Conservation (phyloP, 2,329 filamentous ascomycete genomes). For the Chalaropsis thielavioides region DNA sequence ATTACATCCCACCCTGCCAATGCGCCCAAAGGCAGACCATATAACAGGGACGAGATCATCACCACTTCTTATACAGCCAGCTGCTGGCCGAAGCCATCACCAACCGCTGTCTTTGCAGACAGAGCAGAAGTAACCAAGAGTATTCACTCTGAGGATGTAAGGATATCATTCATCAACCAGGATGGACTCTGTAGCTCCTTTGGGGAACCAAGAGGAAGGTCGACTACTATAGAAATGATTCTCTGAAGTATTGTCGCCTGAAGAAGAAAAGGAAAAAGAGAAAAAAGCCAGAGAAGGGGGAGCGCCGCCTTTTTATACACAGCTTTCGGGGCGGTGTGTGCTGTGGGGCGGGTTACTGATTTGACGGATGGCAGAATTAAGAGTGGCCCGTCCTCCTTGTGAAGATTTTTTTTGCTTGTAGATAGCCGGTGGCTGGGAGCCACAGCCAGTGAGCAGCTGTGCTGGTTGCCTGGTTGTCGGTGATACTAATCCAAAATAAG, state of each 20-base stretch:
- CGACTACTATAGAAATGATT: constrained; percentile 98
- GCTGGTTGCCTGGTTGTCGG: not conserved
- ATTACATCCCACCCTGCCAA: constrained; percentile 65
- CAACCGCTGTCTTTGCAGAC: constrained; percentile 47
- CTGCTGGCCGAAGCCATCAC: constrained; percentile 17
- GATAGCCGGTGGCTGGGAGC: not conserved
- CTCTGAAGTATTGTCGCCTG: constrained; percentile 30
- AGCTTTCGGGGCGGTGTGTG: not conserved
- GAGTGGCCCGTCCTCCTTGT: not conserved
- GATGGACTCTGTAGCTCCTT: constrained; percentile 86
- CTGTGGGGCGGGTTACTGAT: not conserved
- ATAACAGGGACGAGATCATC: constrained; percentile 79
- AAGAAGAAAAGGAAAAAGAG: constrained; percentile 17
- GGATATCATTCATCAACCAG: constrained; percentile 89
- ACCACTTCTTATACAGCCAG: constrained; percentile 68
- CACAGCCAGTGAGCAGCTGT: not conserved
- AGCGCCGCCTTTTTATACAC: constrained; percentile 11
- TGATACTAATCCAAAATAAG: not conserved
- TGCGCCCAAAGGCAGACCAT: constrained; percentile 63
- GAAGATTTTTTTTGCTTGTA: not conserved
- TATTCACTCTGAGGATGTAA: constrained; percentile 81
- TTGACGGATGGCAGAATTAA: not conserved
- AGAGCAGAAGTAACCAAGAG: constrained; percentile 44
- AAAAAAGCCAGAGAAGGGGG: not conserved
- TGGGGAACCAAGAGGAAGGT: constrained; percentile 80